Base-by-base conservation (phyloP, 805 yeast genomes). In the Wickerhamomyces ciferrii region DNA sequence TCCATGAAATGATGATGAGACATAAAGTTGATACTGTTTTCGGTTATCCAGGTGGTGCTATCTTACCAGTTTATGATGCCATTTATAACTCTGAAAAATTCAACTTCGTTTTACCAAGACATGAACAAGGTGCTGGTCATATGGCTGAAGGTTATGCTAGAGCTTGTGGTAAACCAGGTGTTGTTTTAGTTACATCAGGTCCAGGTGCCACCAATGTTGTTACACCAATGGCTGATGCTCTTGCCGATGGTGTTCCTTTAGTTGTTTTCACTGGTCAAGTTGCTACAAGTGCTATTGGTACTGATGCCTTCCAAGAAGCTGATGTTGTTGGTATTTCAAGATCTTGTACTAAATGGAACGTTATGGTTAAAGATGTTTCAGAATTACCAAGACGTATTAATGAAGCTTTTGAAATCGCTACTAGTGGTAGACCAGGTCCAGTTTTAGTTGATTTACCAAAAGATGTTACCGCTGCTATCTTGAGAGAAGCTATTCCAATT, bases 81-180 rank as follows among this genome's bases (percentile, higher is more conserved):
- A 94, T 94, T 57, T 87, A 85, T 75, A 86, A 92, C 72, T 87
- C 96, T 19, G 82, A 84, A 47, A 80, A 86, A 61, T 92, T 94
- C 76, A 81, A 84, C 56, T 94, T 94, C 63, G 87, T 94, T 47
- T 73, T 94, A 53, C 99, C 99, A 42, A 80, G 95, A 60, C 98
- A 94, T 67, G 99, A 94, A 69, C 99, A 94, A 71, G 99, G 99
- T 66, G 99, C 98, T 17, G 99, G 99, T 44, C 99, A 94, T 70
- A 94, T 94, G 98, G 99, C 99, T 47, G 97, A 94, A 71, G 99
- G 99, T 49, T 94, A 94, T 58, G 97, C 99, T 47, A 78, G 96
- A 56, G 99, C 96, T 37, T 68, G 75, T 41, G 99, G 98, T 49
- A 94, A 88, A 69, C 95, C 97, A 14, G 99, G 99, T 71, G 96